Evolutionary conservation across 306 rosid genomes (phyloP).

Genomic region (Dryas octopetala): DNA sequence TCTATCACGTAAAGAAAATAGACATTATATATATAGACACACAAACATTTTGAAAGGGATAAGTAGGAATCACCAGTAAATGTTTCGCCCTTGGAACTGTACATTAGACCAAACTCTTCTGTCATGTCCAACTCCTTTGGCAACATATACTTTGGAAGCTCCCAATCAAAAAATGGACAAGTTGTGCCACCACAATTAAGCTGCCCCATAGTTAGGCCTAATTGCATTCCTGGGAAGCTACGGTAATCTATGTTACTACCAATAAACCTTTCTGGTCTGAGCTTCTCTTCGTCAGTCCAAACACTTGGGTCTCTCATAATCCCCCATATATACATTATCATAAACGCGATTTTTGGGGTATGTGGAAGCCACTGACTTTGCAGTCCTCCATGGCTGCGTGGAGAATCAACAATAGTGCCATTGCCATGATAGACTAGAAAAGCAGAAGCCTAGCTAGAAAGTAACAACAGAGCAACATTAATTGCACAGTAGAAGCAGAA

Average conservation of each 20-base stretch:
- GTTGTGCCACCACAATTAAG: conserved; percentile 25
- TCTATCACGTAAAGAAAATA: too few species aligned
- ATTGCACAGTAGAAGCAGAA: too few species aligned
- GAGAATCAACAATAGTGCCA: conserved; percentile 56
- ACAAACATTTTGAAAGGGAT: background rate
- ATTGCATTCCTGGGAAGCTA: conserved; percentile 36
- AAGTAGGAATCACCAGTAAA: conserved; percentile 22
- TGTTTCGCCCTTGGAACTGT: conserved; percentile 20
- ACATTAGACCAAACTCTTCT: conserved; percentile 1
- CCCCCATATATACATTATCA: conserved; percentile 28
- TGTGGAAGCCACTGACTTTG: conserved; percentile 41
- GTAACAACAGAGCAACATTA: too few species aligned
- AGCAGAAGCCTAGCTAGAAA: too few species aligned
- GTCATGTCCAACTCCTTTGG: conserved; percentile 7
- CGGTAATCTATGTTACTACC: conserved; percentile 24
- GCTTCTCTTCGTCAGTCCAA: conserved; percentile 37
- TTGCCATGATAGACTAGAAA: conserved; percentile 10
- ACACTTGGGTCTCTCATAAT: conserved; percentile 30
- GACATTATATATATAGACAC: too few species aligned
- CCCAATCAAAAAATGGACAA: conserved; percentile 39
- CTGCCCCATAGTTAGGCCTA: conserved; percentile 24
- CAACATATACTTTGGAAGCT: conserved; percentile 20
- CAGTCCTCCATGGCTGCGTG: conserved; percentile 53
- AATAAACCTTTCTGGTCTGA: conserved; percentile 32
- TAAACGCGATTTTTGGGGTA: conserved; percentile 41